These are phyloP conservation scores for Eragrostis curvula DNA, from an alignment of 176 grass and related monocot species.

Conservation along the genomic window DNA sequence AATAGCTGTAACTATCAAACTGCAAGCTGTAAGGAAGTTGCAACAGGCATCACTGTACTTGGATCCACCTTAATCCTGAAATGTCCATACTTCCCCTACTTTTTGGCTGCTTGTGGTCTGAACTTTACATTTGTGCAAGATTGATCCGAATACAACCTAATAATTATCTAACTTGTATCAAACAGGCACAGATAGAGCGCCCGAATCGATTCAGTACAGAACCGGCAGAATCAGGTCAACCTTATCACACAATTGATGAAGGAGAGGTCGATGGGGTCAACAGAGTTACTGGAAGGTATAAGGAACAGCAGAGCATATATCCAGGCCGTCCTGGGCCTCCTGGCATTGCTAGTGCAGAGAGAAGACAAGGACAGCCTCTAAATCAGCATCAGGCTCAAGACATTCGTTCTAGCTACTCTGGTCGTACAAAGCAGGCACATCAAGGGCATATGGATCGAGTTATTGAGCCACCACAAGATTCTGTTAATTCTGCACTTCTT, in stretches of 20 bases:
- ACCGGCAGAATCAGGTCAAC: slow-evolving; percentile 20
- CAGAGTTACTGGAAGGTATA: slow-evolving; percentile 1
- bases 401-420: slow-evolving; percentile 1
- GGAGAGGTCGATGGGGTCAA: slow-evolving; percentile 9
- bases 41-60: background rate
- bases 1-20: background rate
- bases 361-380: slow-evolving; percentile 17
- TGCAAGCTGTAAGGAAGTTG: background rate
- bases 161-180: slow-evolving; percentile 25
- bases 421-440: slow-evolving; percentile 2
- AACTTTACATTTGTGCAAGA: slow-evolving; percentile 24
- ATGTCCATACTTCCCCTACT: background rate
- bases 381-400: slow-evolving; percentile 41
- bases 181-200: background rate
- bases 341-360: slow-evolving; percentile 32
- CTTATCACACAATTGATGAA: background rate
- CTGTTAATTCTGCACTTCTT: slow-evolving; percentile 12
- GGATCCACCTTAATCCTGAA: background rate
- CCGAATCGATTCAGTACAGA: slow-evolving; percentile 16
- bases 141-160: background rate
- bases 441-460: background rate
- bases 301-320: slow-evolving; percentile 14
- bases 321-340: background rate
- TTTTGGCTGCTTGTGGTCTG: background rate
- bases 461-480: slow-evolving; percentile 5